Evolutionary conservation across 2,329 filamentous ascomycete genomes (phyloP), one percentile per base, ranked within the genome.

Genomic region (Byssothecium circinans): DNA sequence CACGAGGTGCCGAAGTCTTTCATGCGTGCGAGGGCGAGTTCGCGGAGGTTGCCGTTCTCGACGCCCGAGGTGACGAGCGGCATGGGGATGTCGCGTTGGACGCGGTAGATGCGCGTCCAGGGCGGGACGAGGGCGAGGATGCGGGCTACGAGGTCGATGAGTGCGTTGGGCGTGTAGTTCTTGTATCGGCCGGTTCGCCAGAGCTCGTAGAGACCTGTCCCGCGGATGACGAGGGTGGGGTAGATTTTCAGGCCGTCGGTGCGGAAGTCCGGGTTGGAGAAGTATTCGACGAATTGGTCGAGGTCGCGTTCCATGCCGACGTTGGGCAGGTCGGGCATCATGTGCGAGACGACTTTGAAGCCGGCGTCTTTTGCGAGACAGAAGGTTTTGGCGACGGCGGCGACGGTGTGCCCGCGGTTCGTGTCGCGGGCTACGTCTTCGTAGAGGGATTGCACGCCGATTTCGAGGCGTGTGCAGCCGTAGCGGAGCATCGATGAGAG

Each of bases 61-160:
- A 99, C 94, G 33, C 94, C 94, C 0, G 92, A 95, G 0, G 94
- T 97, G n/a, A 99, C 95, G 19, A 99, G 80, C 0, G 94, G 94
- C 94, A 99, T 99, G n/a, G 94, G 94, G 49, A 99, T 99, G 74
- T 99, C 94, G 69, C 94, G 85, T 76, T 99, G 94, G 0, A 99
- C 94, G 50, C 94, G 90, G 76, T 99, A 99, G 64, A 99, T 99
- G 53, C 94, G 85, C 0, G 95, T 99, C 94, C 94, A 99, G 1
- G 94, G 94, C 1, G 94, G 94, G 0, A 99, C 87, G 2, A 99
- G 80, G 0, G 94, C 94, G 53, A 99, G 77, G 43, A 99, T 99
- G n/a, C 94, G 85, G 3, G 94, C 95, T 0, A 99, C 91, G 14
- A 99, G 83, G 68, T 99, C 94, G 52, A 99, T 90, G 27, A 99